A percentile compares a stretch with the other conserved stretches of the same genome.
These are phyloP conservation scores for Tetrapisispora nanseiensis DNA, from an alignment of 805 yeast genomes.

Conservation along the genomic window DNA sequence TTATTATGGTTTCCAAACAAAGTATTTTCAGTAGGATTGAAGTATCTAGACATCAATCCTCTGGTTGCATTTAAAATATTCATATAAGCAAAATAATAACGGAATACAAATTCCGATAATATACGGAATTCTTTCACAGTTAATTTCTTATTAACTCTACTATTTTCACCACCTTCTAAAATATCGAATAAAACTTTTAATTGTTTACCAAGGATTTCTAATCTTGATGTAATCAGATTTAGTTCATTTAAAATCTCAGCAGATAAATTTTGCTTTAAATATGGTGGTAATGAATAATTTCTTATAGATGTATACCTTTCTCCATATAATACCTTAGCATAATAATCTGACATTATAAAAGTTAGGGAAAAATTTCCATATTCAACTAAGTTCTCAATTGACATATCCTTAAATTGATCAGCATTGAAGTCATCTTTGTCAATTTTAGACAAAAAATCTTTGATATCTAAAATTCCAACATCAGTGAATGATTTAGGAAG, in stretches of 20 bases:
- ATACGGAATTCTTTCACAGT: neutral
- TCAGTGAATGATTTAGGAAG: conserved; percentile 19
- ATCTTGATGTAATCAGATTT: conserved; percentile 7
- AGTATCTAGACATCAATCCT: conserved; percentile 18
- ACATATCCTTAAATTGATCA: conserved; percentile 9
- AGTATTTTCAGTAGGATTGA: conserved; percentile 6
- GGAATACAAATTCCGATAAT: conserved; percentile 7
- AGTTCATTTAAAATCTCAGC: conserved; percentile 14
- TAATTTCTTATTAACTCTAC: neutral
- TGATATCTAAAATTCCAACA: conserved; percentile 18
- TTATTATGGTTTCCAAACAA: neutral
- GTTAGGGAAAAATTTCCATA: conserved; percentile 17
- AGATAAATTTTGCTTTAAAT: conserved; percentile 10
- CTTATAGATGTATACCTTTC: conserved; percentile 23
- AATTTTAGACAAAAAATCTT: conserved; percentile 13
- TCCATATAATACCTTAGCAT: conserved; percentile 15
- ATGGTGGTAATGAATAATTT: conserved; percentile 17
- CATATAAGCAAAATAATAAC: conserved; percentile 10
- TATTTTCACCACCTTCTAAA: neutral
- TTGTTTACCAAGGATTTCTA: conserved; percentile 18
- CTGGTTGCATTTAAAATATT: conserved; percentile 10
- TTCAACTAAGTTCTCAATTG: conserved; percentile 6
- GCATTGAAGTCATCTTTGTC: neutral
- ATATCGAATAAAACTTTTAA: conserved; percentile 13
- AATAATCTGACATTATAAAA: conserved; percentile 16